A percentile compares a stretch with the other conserved stretches of the same genome.
These are phyloP conservation scores for Fragaria vesca DNA, from an alignment of 306 rosid species.

Conservation along the genomic window DNA sequence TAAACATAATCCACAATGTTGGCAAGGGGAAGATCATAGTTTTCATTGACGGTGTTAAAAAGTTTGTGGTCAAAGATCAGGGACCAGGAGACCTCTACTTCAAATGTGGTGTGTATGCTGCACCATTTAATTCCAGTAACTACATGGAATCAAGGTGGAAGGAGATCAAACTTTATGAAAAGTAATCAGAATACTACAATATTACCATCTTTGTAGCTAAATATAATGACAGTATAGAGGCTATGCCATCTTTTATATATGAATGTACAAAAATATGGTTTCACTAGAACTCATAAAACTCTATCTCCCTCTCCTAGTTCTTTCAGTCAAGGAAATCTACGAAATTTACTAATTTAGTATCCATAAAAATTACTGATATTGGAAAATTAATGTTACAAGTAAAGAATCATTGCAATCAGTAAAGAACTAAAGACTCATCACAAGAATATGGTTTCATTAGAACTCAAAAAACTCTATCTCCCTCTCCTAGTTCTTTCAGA, in stretches of 20 bases:
- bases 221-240: neutral
- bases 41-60: slow-evolving; percentile 26
- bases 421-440: no score
- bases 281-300: no score
- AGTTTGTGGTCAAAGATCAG: slow-evolving; percentile 29
- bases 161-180: slow-evolving; percentile 29
- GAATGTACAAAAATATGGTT: neutral
- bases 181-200: slow-evolving; percentile 2
- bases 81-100: slow-evolving; percentile 34
- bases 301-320: no score
- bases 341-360: no score
- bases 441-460: no score
- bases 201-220: neutral
- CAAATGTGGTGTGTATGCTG: slow-evolving; percentile 37
- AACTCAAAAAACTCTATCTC: no score
- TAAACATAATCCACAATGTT: slow-evolving; percentile 36
- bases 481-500: no score
- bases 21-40: slow-evolving; percentile 25
- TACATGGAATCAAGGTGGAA: slow-evolving; percentile 39
- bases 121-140: slow-evolving; percentile 24
- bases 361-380: no score
- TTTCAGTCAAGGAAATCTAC: no score
- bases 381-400: no score
- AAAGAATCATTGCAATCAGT: no score
- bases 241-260: neutral